A percentile compares a stretch with the other conserved stretches of the same genome.
Conservation (phyloP, 306 rosid species). For the Amphicarpaea edgeworthii region DNA sequence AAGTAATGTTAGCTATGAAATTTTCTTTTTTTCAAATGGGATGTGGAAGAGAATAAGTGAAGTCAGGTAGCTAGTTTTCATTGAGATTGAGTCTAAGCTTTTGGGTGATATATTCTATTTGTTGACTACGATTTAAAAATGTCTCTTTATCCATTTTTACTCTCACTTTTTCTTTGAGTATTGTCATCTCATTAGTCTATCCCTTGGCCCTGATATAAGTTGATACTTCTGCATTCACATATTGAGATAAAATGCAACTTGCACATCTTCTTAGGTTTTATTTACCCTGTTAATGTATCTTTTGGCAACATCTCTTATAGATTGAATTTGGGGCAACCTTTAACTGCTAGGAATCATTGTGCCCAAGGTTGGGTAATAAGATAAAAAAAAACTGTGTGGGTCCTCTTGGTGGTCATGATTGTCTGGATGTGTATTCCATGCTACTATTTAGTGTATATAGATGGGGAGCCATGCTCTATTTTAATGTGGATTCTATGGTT, state of each 20-base stretch:
- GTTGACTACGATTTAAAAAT: background rate
- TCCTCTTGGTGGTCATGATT: conserved; percentile 14
- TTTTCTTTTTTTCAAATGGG: background rate
- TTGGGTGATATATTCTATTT: background rate
- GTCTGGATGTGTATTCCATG: background rate
- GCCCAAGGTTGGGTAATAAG: background rate
- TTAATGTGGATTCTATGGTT: background rate
- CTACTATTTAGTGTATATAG: background rate
- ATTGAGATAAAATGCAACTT: background rate
- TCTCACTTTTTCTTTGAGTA: background rate
- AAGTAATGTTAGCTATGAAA: background rate
- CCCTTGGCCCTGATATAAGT: background rate
- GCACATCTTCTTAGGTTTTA: background rate
- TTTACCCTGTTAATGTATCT: background rate
- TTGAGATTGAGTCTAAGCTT: background rate
- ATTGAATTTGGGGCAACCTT: background rate
- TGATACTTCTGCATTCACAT: background rate
- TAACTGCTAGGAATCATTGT: background rate
- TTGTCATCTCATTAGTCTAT: background rate
- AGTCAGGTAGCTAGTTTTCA: background rate
- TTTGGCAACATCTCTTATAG: background rate
- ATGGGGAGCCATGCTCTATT: background rate
- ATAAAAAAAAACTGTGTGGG: conserved; percentile 12
- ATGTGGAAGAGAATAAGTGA: background rate
- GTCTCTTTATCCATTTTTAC: background rate